A percentile compares a stretch with the other conserved stretches of the same genome.
These are phyloP conservation scores for Candida peoriensis DNA, from an alignment of 805 yeast genomes.

Conservation along the genomic window DNA sequence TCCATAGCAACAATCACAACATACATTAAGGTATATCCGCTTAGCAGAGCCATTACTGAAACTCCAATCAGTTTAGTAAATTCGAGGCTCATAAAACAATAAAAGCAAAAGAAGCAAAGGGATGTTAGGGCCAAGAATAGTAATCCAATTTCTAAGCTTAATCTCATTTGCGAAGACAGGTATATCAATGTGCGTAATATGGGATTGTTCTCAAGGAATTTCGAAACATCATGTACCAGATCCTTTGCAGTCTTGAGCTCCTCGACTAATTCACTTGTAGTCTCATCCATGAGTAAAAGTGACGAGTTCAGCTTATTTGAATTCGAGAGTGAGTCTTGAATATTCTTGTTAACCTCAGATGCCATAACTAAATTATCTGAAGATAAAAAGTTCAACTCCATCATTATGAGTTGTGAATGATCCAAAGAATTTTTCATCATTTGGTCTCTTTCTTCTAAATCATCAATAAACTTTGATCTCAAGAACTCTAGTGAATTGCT, in stretches of 20 bases:
- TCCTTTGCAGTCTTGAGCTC: slow-evolving; percentile 2
- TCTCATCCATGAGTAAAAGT: slow-evolving; percentile 1
- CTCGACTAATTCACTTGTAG: slow-evolving; percentile 1
- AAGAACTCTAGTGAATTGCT: slow-evolving; percentile 6
- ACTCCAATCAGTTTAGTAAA: too few relatives aligned
- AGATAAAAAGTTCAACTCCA: not conserved
- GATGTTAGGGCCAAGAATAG: slow-evolving; percentile 1
- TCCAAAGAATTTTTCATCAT: not conserved
- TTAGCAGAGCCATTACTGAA: too few relatives aligned
- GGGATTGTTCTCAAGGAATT: slow-evolving; percentile 2
- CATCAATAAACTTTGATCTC: slow-evolving; percentile 11
- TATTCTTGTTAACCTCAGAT: not conserved
- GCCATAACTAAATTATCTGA: slow-evolving; percentile 1
- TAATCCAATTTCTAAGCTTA: not conserved
- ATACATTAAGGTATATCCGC: too few relatives aligned
- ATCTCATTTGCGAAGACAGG: not conserved
- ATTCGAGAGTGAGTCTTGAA: not conserved
- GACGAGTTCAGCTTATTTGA: slow-evolving; percentile 1
- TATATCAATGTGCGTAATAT: slow-evolving; percentile 1
- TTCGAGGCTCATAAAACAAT: too few relatives aligned
- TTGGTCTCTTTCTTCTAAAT: slow-evolving; percentile 10
- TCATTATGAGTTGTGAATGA: not conserved
- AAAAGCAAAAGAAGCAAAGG: slow-evolving; percentile 2
- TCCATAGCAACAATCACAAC: too few relatives aligned
- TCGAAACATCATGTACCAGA: slow-evolving; percentile 1